Evolutionary conservation across 208 protist genomes (phyloP), one percentile per base, ranked within the genome.

Genomic region (Blastocrithidia nonstop): DNA sequence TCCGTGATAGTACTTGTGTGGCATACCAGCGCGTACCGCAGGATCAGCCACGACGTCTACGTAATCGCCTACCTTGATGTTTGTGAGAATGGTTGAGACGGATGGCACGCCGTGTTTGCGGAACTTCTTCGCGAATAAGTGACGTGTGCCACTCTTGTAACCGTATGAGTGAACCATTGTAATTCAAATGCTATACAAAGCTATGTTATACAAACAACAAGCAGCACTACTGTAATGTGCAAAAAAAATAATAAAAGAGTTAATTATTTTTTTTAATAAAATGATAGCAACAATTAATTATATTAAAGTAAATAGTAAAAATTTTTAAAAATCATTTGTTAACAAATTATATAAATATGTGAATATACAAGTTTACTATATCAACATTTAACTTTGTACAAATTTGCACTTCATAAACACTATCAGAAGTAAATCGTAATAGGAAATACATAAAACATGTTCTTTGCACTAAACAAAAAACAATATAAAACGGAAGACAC

Each of bases 1-100:
- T 52, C 98, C 98, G 72, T 99, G 97, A 95, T 99, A 99, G 86
- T 96, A 98, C 82, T 98, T 99, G 92, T 99, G 89, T 43, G 98
- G 98, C 97, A 99, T 99, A 72, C 98, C 98, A 41, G 97, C 96
- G 45, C 99, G 97, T 61, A 99, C 83, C n/a, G 97, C 75, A 31
- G 92, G 81, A 71, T 99, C 97, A 33, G 80, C 93, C 6, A 94
- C 87, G 61, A 99, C 90, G 57, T 99, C 96, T 31, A 99, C 98
- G 71, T 95, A 98, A 61, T 99, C 97, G 56, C 97, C 97, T 31
- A 98, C 54, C 71, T 98, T 98, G 89, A 97, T 97, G 54, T 54
- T 93, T 37, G 76, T 85, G 19, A 99, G 74, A 76, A 97, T 98
- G 23, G 87, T 98, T 51, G 93, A 87, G n/a, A 97, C 80, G 25